Conservation (phyloP, 352 stramenopile species). For the Globisporangium middletonii region DNA sequence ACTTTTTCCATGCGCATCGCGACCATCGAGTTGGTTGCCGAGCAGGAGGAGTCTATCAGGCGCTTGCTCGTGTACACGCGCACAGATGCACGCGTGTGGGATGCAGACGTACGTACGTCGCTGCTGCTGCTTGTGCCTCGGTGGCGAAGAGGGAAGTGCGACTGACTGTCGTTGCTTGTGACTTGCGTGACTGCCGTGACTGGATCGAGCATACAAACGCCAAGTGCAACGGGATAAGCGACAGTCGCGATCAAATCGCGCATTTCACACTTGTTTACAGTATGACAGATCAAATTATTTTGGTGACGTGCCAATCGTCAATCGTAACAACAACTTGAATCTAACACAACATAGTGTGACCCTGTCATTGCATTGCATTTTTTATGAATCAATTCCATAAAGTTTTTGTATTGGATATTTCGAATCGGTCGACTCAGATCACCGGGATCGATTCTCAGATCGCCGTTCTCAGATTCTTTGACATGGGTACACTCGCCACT, state of each 20-base stretch:
- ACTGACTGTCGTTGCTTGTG: too few species aligned
- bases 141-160: background rate
- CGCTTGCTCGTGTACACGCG: too few species aligned
- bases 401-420: too few species aligned
- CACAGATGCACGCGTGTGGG: background rate
- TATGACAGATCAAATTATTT: too few species aligned
- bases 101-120: background rate
- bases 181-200: background rate
- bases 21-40: too few species aligned
- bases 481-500: background rate
- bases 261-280: too few species aligned
- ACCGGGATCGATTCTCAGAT: background rate
- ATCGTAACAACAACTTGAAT: background rate
- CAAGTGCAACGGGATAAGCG: background rate
- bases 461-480: too few species aligned
- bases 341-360: background rate
- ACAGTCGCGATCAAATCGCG: background rate
- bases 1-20: constrained; percentile 19
- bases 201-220: background rate
- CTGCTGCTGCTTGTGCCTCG: background rate
- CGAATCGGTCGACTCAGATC: too few species aligned
- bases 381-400: background rate
- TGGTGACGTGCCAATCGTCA: background rate
- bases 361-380: background rate
- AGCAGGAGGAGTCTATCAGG: too few species aligned